Percentiles rank a stretch among this genome's conserved stretches.
Evolutionary conservation across 208 protist genomes (phyloP).

Genomic region (Wallacemonas sp.): DNA sequence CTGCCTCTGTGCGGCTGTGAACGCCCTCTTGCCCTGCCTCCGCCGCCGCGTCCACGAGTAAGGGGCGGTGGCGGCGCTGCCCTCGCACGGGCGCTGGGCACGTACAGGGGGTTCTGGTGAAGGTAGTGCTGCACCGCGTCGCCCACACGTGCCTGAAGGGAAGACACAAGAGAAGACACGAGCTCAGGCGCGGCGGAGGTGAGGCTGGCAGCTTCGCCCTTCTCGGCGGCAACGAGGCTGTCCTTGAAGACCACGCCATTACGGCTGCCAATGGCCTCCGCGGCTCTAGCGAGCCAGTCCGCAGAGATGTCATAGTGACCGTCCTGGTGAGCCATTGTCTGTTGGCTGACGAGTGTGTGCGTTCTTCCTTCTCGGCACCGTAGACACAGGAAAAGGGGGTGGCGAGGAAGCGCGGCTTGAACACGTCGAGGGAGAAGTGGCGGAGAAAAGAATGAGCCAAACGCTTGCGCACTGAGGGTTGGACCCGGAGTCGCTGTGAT

Average conservation of each 20-base stretch:
- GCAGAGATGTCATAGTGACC: conserved; percentile 7
- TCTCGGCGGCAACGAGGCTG: conserved; percentile 30
- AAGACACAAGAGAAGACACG: background rate
- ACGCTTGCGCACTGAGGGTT: no score
- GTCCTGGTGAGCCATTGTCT: background rate
- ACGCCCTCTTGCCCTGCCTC: background rate
- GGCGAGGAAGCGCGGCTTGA: no score
- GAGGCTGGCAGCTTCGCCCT: conserved; percentile 28
- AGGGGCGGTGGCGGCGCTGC: background rate
- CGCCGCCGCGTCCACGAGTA: background rate
- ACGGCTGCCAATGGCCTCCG: conserved; percentile 32
- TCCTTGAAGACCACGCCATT: conserved; percentile 51
- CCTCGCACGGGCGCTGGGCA: background rate
- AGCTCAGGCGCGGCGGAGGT: conserved; percentile 1
- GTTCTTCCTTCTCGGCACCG: no score
- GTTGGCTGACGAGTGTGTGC: no score
- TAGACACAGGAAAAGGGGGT: no score
- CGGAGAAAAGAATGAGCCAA: conserved; percentile 6
- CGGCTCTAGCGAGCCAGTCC: conserved; percentile 23
- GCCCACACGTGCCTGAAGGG: background rate
- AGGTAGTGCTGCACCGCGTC: background rate
- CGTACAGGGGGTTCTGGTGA: background rate
- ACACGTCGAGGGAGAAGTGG: background rate
- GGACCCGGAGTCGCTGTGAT: no score
- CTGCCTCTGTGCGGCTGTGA: no score